Base-by-base conservation (phyloP, 75 land plant genomes). In the Isoetes taiwanensis region DNA sequence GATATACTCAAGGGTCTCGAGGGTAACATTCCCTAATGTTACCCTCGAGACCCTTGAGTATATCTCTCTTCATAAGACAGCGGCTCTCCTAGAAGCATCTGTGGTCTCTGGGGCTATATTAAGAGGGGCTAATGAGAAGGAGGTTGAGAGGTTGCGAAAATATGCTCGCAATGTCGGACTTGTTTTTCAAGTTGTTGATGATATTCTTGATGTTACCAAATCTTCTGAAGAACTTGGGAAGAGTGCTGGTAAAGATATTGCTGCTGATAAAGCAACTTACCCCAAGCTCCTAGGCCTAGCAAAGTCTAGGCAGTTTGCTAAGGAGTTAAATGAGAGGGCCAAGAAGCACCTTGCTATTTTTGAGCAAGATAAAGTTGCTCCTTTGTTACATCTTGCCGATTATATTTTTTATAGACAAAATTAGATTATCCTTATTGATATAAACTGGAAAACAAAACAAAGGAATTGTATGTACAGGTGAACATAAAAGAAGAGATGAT, bases 91-190 rank as follows among this genome's bases (percentile, higher is more conserved):
- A n/a, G 83, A 73, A 42, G 72, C 80, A 4, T 67, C 80, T 0
- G 80, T 58, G 14, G 86, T 76, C 24, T 73, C 77, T 56, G 86
- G 83, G 11, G 78, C 77, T 2, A 71, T 83, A 17, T 16, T 79
- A 19, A 83, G 80, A 6, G 86, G 86, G 8, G 86, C 72, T 2
- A 31, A 30, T 1, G 80, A 83, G 43, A 75, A 70, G 20, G 80
- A 80, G 63, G 71, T 57, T 6, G 80, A 68, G 52, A 73, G 65
- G 24, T 20, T 71, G 32, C 56, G 83, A 32, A 62, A 54, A 48
- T 83, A 60, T 53, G 79, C 84, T 0, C 46, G 50, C 0, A 64
- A 39, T 41, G 74, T 74, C 5, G 83, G 86, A 2, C 76, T 74
- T 20, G 46, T 80, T 16, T 69, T 74, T 54, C 78, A 74, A 59